Evolutionary conservation across 2,329 filamentous ascomycete species (phyloP), one percentile per base, ranked within the genome.

Genomic region (Didymellaceae sp.): DNA sequence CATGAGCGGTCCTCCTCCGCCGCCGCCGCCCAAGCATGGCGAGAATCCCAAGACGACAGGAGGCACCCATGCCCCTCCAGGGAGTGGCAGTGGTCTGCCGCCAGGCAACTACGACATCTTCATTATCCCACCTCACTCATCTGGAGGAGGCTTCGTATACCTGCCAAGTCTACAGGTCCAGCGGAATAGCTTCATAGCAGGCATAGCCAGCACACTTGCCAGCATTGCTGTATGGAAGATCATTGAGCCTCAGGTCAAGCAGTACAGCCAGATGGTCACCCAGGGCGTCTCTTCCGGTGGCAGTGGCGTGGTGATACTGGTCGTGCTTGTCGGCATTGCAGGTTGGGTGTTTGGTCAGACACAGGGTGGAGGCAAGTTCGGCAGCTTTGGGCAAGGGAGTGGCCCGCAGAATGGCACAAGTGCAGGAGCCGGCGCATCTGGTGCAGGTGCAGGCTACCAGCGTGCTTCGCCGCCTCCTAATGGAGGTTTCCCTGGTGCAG

Each of bases 71-170:
- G 66, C 65, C 18, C 59, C 63, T 18, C 35, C 35, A 4, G 45
- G 45, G 5, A 54, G 57, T 10, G 54, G 54, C 39, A 78, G 79
- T 20, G 88, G 89, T 48, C 79, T 97, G 38, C 93, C 93, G 2
- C 82, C 89, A 1, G 92, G 93, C 46, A 95, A 94, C 71, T 97
- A 96, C 75, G 93, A 97, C 78, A 96, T 97, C 70, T 97, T 97
- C 77, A 88, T 97, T 71, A 92, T 97, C 66, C 93, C 93, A 6
- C 90, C 92, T 37, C 91, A 96, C 73, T 93, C 91, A 9, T 83
- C 92, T 6, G 93, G 93, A 44, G 85, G 86, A 0, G 93, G 93
- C 25, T 97, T 97, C 74, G 79, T 97, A 21, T 97, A 97, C 73
- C 83, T 97, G n/a, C 93, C 93, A 0, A 96, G 92, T 0, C 75